A percentile compares a stretch with the other conserved stretches of the same genome.
Evolutionary conservation across 2,329 filamentous ascomycete species (phyloP).

Genomic region (Hypoxylon sp.): DNA sequence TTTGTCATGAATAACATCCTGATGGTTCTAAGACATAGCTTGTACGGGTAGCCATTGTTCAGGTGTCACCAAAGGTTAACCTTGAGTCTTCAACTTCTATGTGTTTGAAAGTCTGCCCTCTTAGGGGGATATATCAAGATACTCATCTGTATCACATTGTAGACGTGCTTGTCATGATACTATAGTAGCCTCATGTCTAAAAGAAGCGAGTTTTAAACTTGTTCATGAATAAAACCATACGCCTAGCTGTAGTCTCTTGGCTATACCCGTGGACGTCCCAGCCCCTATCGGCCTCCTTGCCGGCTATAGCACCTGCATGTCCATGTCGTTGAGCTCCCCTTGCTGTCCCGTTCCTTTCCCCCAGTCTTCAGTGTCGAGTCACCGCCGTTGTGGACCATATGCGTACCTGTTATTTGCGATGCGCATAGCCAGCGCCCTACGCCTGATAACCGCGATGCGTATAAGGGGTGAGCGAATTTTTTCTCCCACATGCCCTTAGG

Average conservation of each 20-base stretch:
- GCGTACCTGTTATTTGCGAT: slow-evolving; percentile 20
- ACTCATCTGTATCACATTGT: not conserved
- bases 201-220: not conserved
- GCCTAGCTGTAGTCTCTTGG: not conserved
- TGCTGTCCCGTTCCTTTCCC: not conserved
- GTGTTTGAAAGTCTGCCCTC: not conserved
- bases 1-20: not conserved
- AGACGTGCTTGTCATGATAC: not conserved
- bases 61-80: not conserved
- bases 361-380: not conserved
- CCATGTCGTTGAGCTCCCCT: not conserved
- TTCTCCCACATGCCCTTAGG: not conserved
- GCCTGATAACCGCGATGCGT: slow-evolving; percentile 28
- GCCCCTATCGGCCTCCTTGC: not conserved
- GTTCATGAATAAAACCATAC: not conserved
- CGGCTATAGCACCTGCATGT: not conserved
- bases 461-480: slow-evolving; percentile 5
- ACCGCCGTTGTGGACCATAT: not conserved
- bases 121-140: not conserved
- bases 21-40: not conserved
- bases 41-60: not conserved
- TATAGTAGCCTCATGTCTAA: not conserved
- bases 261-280: not conserved
- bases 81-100: not conserved
- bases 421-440: slow-evolving; percentile 15